Percentiles rank a stretch among this genome's conserved stretches.
These are phyloP conservation scores for Sanghuangporus sanghuang DNA, from an alignment of 1,284 basidiomycete species.

Conservation along the genomic window DNA sequence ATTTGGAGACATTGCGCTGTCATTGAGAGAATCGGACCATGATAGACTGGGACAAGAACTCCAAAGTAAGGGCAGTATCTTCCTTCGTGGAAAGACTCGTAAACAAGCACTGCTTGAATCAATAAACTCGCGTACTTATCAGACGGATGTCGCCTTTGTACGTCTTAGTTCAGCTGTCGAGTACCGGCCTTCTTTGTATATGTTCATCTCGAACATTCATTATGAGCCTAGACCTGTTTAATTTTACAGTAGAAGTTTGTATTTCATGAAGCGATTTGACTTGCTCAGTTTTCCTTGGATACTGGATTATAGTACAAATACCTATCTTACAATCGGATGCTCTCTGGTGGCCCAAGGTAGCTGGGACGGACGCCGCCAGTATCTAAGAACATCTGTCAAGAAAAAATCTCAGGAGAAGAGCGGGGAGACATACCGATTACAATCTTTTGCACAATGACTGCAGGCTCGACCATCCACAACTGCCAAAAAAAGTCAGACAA, in stretches of 20 bases:
- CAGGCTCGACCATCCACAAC: slow-evolving; percentile 54
- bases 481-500: not conserved
- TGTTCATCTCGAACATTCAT: too few species aligned
- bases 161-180: not conserved
- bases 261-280: too few species aligned
- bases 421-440: slow-evolving; percentile 33
- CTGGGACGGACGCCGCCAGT: slow-evolving; percentile 49
- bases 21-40: too few species aligned
- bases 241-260: too few species aligned
- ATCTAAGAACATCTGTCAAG: not conserved
- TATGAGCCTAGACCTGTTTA: too few species aligned
- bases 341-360: slow-evolving; percentile 61
- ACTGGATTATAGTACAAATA: not conserved
- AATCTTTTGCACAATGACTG: slow-evolving; percentile 57
- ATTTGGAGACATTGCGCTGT: too few species aligned
- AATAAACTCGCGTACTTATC: not conserved
- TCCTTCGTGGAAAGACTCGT: too few species aligned
- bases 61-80: too few species aligned
- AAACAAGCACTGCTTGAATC: not conserved
- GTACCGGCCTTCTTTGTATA: too few species aligned
- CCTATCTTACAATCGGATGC: slow-evolving; percentile 27
- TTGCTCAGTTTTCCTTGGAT: not conserved
- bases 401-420: not conserved
- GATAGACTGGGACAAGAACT: too few species aligned
- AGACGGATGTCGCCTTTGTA: not conserved